Evolutionary conservation across 306 rosid genomes (phyloP).

Genomic region (Prinsepia uniflora): DNA sequence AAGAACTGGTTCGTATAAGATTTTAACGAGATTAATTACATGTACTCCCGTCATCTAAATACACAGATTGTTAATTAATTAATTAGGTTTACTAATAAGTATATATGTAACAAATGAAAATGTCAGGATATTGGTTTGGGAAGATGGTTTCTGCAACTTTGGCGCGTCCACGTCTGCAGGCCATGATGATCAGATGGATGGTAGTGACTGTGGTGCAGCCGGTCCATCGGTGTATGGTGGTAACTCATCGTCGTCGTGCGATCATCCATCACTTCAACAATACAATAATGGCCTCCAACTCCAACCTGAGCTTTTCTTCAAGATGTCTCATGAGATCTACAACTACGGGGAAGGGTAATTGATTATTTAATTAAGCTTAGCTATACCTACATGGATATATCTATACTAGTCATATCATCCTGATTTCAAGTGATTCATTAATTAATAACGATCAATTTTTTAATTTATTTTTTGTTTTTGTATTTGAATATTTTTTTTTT

Average conservation of each 20-base stretch:
- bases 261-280: constrained; percentile 49
- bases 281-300: constrained; percentile 83
- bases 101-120: constrained; percentile 11
- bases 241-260: constrained; percentile 23
- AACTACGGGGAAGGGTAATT: constrained; percentile 96
- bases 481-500: not conserved
- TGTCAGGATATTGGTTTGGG: constrained; percentile 94
- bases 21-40: no score
- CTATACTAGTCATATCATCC: no score
- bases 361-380: not conserved
- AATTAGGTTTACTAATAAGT: not conserved
- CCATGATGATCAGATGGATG: constrained; percentile 49
- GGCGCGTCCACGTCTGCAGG: constrained; percentile 47
- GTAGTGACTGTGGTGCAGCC: constrained; percentile 36
- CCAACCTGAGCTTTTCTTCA: constrained; percentile 96
- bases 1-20: constrained; percentile 81
- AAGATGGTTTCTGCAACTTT: constrained; percentile 98
- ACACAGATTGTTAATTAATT: no score
- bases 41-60: no score
- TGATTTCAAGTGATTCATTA: no score
- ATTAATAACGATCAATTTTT: no score
- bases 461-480: not conserved
- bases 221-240: constrained; percentile 55
- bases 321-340: constrained; percentile 99
- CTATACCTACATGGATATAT: no score